Evolutionary conservation across 257 asterid genomes (phyloP), one percentile per base, ranked within the genome.

Genomic region (Solanum corneliomulleri): DNA sequence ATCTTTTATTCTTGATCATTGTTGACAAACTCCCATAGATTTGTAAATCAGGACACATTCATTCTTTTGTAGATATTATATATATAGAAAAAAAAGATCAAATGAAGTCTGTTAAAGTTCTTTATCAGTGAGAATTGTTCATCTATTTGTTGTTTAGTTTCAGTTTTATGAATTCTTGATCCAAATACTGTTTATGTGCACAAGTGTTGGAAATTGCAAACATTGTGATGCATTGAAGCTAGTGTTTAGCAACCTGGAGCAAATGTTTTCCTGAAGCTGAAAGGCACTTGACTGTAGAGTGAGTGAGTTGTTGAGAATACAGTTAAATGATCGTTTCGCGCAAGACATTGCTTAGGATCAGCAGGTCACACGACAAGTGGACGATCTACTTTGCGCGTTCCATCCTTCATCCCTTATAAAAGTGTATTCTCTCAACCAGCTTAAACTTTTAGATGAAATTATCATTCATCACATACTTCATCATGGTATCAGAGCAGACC

Each of bases 401-500:
- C 56, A 1, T 2, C 7, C 7, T 14, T 13, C 20, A 47, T 0
- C 56, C 56, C 20, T 14, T 14, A 14, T 47, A 4, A 47, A 47
- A 47, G 58, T 47, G 58, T 47, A 7, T 0, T 49, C 8, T 49
- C 20, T 49, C 5, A 2, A 56, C 20, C 0, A 56, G 0, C 0
- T 3, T 20, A 20, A 56, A 0, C 25, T 1, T 56, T 20, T 56
- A 7, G 12, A 56, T 20, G 11, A 20, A 12, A 56, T 56, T 31
- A 31, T 31, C 4, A 31, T 31, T 31, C 33, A 31, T 31, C 33
- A 0, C 5, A 56, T 4, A 20, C 25, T 20, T 56, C 1, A 56
- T 56, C 25, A 3, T 56, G 2, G 66, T 56, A 56, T 7, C 2
- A 7, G 2, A 56, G 66, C 3, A 20, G 25, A 56, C 25, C 1